These are phyloP conservation scores for Cutaneotrichosporon sp. DNA, from an alignment of 1,284 basidiomycete species.

Conservation along the genomic window DNA sequence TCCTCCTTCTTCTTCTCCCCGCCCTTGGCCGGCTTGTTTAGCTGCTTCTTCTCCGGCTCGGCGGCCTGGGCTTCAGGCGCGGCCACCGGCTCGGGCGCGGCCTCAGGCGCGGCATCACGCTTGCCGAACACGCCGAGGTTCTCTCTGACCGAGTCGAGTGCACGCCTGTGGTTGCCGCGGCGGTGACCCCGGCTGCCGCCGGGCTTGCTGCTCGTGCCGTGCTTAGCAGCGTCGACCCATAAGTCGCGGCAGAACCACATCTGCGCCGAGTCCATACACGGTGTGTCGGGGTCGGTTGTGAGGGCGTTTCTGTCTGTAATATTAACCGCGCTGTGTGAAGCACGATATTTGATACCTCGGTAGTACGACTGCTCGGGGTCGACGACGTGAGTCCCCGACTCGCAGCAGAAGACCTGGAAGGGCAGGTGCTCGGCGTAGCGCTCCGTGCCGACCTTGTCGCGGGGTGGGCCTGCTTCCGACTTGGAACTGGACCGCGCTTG, in stretches of 20 bases:
- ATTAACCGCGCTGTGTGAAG: constrained; percentile 73
- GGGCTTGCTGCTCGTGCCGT: constrained; percentile 54
- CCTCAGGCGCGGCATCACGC: not conserved
- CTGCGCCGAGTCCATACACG: constrained; percentile 87
- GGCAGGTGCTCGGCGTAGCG: constrained; percentile 86
- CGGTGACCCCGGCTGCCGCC: constrained; percentile 5
- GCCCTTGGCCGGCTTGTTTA: constrained; percentile 9
- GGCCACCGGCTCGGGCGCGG: constrained; percentile 21
- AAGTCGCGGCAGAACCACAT: constrained; percentile 94
- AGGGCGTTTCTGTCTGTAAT: constrained; percentile 59
- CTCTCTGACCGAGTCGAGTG: constrained; percentile 23
- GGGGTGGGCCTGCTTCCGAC: constrained; percentile 81
- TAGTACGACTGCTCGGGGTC: constrained; percentile 92
- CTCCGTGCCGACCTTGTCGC: constrained; percentile 68
- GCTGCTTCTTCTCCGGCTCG: constrained; percentile 4
- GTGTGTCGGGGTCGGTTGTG: constrained; percentile 63
- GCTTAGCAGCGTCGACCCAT: constrained; percentile 75
- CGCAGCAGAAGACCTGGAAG: constrained; percentile 95
- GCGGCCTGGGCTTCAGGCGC: constrained; percentile 14
- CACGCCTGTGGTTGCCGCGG: constrained; percentile 23
- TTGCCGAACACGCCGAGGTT: constrained; percentile 12
- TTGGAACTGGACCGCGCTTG: constrained; percentile 88
- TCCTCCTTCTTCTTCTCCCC: constrained; percentile 13
- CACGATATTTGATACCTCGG: constrained; percentile 72
- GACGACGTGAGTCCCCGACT: constrained; percentile 88